A percentile compares a stretch with the other conserved stretches of the same genome.
phyloP scores from a whole-genome alignment of 352 stramenopile species.

The Ophiocytium majus region DNA sequence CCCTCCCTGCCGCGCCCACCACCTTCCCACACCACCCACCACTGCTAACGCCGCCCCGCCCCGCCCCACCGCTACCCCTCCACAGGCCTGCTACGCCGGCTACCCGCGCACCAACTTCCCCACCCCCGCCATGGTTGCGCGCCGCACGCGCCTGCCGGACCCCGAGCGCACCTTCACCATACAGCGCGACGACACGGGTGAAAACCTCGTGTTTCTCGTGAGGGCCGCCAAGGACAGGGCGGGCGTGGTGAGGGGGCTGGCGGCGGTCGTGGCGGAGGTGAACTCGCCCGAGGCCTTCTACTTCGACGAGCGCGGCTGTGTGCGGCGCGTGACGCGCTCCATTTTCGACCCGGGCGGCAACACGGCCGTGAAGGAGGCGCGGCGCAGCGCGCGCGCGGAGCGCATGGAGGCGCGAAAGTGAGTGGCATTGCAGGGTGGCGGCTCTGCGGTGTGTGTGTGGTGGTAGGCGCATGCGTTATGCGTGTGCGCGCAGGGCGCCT shows the following conservation, averaged over 20 bases:
- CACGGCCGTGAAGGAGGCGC: slow-evolving; percentile 28
- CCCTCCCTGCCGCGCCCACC: too few species aligned
- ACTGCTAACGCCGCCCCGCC: not conserved
- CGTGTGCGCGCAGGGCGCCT: too few species aligned
- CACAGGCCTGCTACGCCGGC: slow-evolving; percentile 42
- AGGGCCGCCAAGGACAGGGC: slow-evolving; percentile 26
- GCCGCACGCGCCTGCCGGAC: slow-evolving; percentile 38
- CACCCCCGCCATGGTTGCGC: slow-evolving; percentile 42
- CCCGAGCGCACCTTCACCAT: slow-evolving; percentile 41
- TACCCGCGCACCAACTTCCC: slow-evolving; percentile 45
- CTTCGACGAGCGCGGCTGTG: slow-evolving; percentile 37
- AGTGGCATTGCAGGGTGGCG: too few species aligned
- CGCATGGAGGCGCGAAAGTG: slow-evolving; percentile 24
- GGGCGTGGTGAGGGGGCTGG: slow-evolving; percentile 28
- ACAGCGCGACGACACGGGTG: slow-evolving; percentile 34
- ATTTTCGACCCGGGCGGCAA: slow-evolving; percentile 45
- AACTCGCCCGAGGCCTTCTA: slow-evolving; percentile 41
- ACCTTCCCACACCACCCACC: too few species aligned
- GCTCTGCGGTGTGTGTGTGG: too few species aligned
- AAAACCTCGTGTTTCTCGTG: slow-evolving; percentile 30
- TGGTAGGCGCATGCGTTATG: too few species aligned
- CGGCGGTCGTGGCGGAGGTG: slow-evolving; percentile 40
- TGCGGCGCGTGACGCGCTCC: slow-evolving; percentile 45
- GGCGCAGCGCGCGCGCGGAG: slow-evolving; percentile 24
- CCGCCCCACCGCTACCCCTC: not conserved